Conservation (phyloP, 1,284 basidiomycete species). For the Ceratobasidium sp. region DNA sequence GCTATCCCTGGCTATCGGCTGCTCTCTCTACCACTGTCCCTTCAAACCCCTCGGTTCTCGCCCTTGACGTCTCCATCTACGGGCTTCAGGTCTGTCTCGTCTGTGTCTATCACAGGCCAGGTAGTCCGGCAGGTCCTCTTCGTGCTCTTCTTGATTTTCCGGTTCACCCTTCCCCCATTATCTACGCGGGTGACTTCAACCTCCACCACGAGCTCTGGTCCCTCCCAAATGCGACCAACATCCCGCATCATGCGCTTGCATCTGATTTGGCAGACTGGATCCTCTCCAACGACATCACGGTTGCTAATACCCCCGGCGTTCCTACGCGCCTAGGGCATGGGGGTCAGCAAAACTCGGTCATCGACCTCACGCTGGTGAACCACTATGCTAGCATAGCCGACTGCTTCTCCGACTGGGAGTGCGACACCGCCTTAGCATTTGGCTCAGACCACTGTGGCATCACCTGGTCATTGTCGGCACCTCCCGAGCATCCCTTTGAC, state of each 20-base stretch:
- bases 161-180: background rate
- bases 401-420: no score
- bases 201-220: slow-evolving; percentile 27
- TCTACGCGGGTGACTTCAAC: slow-evolving; percentile 10
- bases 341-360: background rate
- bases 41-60: no score
- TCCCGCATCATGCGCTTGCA: background rate
- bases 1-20: no score
- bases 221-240: background rate
- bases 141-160: background rate
- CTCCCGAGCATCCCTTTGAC: background rate
- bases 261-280: slow-evolving; percentile 21
- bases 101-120: slow-evolving; percentile 2
- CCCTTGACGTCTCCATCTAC: no score
- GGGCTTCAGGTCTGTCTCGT: background rate
- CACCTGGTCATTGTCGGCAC: background rate
- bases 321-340: background rate
- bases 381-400: background rate
- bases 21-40: no score
- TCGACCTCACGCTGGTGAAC: slow-evolving; percentile 20
- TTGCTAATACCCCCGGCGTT: background rate
- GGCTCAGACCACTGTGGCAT: slow-evolving; percentile 4
- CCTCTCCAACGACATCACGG: background rate
- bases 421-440: background rate
- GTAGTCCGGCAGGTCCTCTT: no score